Evolutionary conservation across 140 eudicot species (phyloP).

Genomic region (Bidens hawaiensis): DNA sequence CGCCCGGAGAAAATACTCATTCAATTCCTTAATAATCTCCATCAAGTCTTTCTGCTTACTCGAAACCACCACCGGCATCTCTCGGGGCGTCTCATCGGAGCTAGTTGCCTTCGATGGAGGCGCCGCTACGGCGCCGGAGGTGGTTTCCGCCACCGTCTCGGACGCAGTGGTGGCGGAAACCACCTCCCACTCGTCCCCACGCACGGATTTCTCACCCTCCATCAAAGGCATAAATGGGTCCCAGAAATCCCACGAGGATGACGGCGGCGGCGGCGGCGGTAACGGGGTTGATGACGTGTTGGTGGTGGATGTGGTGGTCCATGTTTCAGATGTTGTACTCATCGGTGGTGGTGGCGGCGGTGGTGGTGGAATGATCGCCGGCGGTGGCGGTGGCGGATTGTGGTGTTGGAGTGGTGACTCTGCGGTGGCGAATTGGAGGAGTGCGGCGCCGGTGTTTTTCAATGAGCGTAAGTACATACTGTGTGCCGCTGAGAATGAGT

Average conservation of each 20-base stretch:
- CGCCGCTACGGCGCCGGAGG: constrained; percentile 54
- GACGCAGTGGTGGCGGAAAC: constrained; percentile 39
- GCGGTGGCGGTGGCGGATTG: constrained; percentile 54
- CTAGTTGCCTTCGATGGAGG: constrained; percentile 45
- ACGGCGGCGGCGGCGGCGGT: constrained; percentile 34
- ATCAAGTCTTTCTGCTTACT: constrained; percentile 60
- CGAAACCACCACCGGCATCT: constrained; percentile 64
- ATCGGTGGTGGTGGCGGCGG: constrained; percentile 57
- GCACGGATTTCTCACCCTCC: constrained; percentile 42
- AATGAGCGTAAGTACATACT: constrained; percentile 61
- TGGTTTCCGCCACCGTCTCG: constrained; percentile 44
- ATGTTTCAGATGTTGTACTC: constrained; percentile 36
- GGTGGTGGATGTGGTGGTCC: constrained; percentile 47
- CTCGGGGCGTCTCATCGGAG: constrained; percentile 38
- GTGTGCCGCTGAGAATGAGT: constrained; percentile 73
- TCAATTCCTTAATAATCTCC: constrained; percentile 81
- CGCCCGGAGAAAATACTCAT: constrained; percentile 80
- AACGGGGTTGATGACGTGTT: constrained; percentile 54
- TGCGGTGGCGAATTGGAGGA: constrained; percentile 78
- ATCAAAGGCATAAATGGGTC: constrained; percentile 83
- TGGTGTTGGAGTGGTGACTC: constrained; percentile 56
- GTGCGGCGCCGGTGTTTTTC: constrained; percentile 68
- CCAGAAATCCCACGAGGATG: constrained; percentile 87
- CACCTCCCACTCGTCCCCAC: constrained; percentile 66
- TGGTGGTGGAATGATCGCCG: constrained; percentile 11